A percentile compares a stretch with the other conserved stretches of the same genome.
Conservation (phyloP, 371 early-diverging fungal species). For the Mortierella sp. region DNA sequence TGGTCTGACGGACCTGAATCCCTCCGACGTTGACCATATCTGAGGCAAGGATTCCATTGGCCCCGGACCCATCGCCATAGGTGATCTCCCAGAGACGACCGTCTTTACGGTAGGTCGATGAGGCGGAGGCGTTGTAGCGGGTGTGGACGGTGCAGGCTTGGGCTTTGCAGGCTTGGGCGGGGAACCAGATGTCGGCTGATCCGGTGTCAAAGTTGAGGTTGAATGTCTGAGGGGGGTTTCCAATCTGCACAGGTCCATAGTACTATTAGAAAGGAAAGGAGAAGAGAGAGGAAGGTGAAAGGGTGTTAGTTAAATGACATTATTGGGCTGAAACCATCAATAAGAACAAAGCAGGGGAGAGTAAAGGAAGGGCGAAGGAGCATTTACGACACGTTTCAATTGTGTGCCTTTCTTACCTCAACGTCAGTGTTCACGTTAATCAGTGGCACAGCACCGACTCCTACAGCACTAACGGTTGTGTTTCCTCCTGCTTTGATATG, state of each 20-base stretch:
- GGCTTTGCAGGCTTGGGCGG: not conserved
- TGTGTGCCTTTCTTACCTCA: not conserved
- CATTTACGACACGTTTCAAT: not conserved
- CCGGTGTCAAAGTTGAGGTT: slow-evolving; percentile 81
- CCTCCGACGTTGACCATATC: slow-evolving; percentile 53
- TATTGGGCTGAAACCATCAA: not conserved
- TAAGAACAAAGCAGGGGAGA: not conserved
- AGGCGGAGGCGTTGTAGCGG: slow-evolving; percentile 33
- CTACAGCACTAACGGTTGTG: not conserved
- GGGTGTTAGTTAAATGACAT: not conserved
- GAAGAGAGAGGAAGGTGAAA: not conserved
- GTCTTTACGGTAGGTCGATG: slow-evolving; percentile 49
- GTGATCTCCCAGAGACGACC: slow-evolving; percentile 50
- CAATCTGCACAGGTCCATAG: slow-evolving; percentile 67
- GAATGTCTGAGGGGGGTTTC: slow-evolving; percentile 73
- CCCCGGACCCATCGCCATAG: slow-evolving; percentile 18
- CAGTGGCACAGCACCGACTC: not conserved
- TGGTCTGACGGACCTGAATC: slow-evolving; percentile 50
- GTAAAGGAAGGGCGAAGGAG: not conserved
- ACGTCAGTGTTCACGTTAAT: not conserved
- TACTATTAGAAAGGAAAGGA: slow-evolving; percentile 47
- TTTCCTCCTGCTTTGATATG: not conserved
- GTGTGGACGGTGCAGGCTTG: slow-evolving; percentile 3
- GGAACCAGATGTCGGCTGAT: slow-evolving; percentile 77
- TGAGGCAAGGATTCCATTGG: slow-evolving; percentile 50